These are phyloP conservation scores for Gnetum montanum DNA, from an alignment of 75 land plant species.

Conservation along the genomic window DNA sequence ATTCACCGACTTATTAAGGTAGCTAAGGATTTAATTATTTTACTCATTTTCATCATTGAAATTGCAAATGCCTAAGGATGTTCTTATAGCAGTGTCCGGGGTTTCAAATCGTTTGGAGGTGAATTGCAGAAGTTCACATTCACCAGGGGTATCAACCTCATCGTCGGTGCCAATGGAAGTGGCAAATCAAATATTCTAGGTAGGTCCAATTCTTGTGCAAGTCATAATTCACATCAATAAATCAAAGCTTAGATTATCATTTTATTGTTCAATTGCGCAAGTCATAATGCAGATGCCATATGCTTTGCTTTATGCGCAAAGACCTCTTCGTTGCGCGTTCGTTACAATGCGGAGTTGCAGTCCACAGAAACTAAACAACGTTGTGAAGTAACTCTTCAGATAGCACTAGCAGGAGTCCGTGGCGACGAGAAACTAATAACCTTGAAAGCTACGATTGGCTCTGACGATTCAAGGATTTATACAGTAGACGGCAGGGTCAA, in stretches of 20 bases:
- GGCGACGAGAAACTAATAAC: conserved; percentile 3
- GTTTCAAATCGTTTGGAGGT: conserved; percentile 21
- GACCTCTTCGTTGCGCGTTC: conserved; percentile 11
- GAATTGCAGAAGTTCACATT: conserved; percentile 16
- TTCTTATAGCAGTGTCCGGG: conserved; percentile 22
- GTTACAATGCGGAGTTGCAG: conserved; percentile 15
- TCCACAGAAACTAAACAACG: conserved; percentile 18
- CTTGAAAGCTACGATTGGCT: conserved; percentile 6
- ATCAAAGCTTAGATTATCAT: no score
- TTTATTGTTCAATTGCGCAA: no score
- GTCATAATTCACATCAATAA: no score
- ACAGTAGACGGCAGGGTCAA: conserved; percentile 17
- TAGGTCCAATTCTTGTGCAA: no score
- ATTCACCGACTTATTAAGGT: no score
- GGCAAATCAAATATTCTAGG: conserved; percentile 24
- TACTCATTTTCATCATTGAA: no score
- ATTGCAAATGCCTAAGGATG: no score
- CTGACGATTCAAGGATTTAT: conserved; percentile 17
- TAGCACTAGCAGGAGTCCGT: not conserved
- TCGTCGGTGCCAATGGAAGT: conserved; percentile 23
- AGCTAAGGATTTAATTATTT: no score
- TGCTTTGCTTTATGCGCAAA: conserved; percentile 20
- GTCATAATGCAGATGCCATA: conserved; percentile 21
- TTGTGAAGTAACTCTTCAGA: conserved; percentile 14
- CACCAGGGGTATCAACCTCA: conserved; percentile 13